Conservation (phyloP, 139 green algal species). For the Chlorella sp. region DNA sequence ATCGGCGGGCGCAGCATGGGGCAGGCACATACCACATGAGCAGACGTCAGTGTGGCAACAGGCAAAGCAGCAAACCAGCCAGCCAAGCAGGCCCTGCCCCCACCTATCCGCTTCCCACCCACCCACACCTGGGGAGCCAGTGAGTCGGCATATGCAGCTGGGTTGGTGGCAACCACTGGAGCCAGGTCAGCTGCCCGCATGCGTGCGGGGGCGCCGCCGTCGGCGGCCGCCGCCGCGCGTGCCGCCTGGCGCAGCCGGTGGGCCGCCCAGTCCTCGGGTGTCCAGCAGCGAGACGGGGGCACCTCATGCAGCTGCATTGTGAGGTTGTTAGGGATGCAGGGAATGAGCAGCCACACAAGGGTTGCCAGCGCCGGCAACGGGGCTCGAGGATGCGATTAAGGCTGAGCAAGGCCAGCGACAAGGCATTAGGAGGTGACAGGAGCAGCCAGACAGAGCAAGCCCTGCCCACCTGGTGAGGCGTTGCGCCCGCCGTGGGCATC, state of each 20-base stretch:
- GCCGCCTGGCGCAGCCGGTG: constrained; percentile 36
- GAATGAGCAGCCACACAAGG: background rate
- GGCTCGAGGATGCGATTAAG: no score
- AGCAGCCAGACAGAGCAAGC: background rate
- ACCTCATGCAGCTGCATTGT: constrained; percentile 42
- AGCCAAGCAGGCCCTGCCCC: background rate
- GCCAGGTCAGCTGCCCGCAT: constrained; percentile 17
- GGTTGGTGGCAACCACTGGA: background rate
- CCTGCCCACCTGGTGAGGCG: background rate
- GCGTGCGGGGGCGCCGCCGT: background rate
- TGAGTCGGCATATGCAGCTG: background rate
- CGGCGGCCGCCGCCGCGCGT: background rate
- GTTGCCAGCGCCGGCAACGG: no score
- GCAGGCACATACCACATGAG: no score
- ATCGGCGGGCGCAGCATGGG: no score
- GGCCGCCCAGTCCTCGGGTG: constrained; percentile 52
- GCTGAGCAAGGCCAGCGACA: no score
- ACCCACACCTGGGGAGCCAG: constrained; percentile 16
- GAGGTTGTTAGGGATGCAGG: background rate
- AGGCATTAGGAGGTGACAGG: background rate
- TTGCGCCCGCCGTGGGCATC: constrained; percentile 41
- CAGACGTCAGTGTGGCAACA: no score
- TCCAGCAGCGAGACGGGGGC: constrained; percentile 52
- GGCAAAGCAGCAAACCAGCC: background rate
- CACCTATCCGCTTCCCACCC: no score